Evolutionary conservation across 306 rosid genomes (phyloP), one percentile per base, ranked within the genome.

Genomic region (Adenanthera pavonina): DNA sequence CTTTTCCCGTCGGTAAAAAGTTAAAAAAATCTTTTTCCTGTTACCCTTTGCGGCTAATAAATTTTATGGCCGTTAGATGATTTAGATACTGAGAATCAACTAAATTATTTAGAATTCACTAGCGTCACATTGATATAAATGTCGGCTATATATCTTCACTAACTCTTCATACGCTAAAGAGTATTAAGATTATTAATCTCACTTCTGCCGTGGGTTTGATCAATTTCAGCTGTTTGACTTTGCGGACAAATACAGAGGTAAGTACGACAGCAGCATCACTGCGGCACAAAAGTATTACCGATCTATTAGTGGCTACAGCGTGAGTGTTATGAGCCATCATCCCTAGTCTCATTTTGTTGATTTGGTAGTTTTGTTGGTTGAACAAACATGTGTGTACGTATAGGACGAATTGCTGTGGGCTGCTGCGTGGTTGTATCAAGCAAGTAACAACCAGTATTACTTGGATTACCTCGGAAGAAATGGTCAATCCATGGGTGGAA

Each of bases 341-440:
- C 34, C 30, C 3, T 33, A 8, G 4, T 7, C 33, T 17, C 19
- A 12, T n/a, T 40, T 20, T 5, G 8, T 17, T 38, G 6, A 68
- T 43, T 33, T 53, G 33, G 54, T 30, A 52, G 13, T 35, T 43
- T 57, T 75, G 72, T 59, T 62, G 56, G 53, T 44, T 54, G 52
- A 74, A 56, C 34, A n/a, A 11, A 13, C 8, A 30, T 8, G 17
- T 53, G n/a, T 74, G 78, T 61, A 15, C 1, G 4, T 2, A 16
- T 87, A 95, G 98, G 99, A 95, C 33, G 99, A 95, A 84, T 78
- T 95, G 85, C 90, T 95, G 0, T 95, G 99, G 99, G 99, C 96
- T 41, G 99, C 99, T 41, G 97, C 98, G 0, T 95, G 99, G 99
- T 65, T 95, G 88, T 95, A 88, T 84, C 97, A 95, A 84, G 99